phyloP scores from a whole-genome alignment of 345 rosid species.

The Brassica napus region DNA sequence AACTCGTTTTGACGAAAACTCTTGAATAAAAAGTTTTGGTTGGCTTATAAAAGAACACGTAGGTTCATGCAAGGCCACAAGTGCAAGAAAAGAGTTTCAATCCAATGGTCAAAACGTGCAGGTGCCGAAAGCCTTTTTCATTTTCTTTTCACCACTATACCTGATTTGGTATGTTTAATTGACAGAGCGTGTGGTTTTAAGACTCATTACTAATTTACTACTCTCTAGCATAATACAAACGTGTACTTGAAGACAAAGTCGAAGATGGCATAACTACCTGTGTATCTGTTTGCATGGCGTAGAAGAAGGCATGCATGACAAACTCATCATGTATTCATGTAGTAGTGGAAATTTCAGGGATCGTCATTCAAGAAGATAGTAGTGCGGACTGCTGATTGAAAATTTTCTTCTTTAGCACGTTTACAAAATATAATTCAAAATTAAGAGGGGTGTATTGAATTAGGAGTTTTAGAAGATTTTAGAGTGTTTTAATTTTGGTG shows the following conservation, averaged over 20 bases:
- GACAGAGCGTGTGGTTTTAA: conserved; percentile 25
- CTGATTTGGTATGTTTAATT: background rate
- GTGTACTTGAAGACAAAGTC: conserved; percentile 34
- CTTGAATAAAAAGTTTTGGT: background rate
- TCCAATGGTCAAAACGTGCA: conserved; percentile 17
- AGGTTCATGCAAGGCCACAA: conserved; percentile 30
- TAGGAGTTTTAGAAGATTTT: no score
- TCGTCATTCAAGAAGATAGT: background rate
- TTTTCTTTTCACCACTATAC: background rate
- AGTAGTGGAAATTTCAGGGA: background rate
- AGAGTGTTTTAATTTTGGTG: background rate
- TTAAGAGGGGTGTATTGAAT: no score
- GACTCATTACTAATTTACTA: conserved; percentile 18
- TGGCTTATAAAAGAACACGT: conserved; percentile 41
- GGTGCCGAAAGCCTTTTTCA: background rate
- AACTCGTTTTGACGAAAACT: conserved; percentile 15
- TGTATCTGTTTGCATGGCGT: conserved; percentile 27
- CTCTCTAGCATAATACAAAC: conserved; percentile 13
- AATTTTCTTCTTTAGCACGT: background rate
- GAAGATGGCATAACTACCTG: conserved; percentile 2
- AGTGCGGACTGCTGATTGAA: background rate
- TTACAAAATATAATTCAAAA: background rate
- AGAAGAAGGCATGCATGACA: conserved; percentile 24
- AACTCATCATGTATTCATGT: conserved; percentile 23
- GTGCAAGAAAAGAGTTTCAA: conserved; percentile 19